Base-by-base conservation (phyloP, 1,284 basidiomycete genomes). In the Ceratobasidium sp. region DNA sequence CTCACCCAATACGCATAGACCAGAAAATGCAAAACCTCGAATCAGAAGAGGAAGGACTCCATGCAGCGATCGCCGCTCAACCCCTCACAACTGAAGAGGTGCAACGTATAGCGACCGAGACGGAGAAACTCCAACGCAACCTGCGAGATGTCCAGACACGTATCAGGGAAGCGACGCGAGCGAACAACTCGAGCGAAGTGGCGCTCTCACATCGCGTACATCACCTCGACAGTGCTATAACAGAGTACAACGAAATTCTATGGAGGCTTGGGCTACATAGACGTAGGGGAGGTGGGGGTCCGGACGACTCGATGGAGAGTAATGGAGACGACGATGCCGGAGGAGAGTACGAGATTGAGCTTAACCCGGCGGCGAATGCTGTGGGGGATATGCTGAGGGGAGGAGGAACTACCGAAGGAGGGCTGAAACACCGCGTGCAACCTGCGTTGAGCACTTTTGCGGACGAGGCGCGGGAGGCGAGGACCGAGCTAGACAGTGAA, bases 21-120 rank as follows among this genome's bases (percentile, higher is more conserved):
- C 61, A 47, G 28, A 72, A 74, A 41, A 74, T 74, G 47, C 63
- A 50, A 23, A 64, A 61, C 13, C 61, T 74, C 26, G 62, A 74
- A 35, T 46, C 23, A 32, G 74, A 73, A 49, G 74, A 73, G 44
- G 71, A 66, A 28, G 41, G 26, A 5, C 43, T 76, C 9, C 58
- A 58, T 11, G 44, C 55, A 8, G 47, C 41, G 13, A 71, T 76
- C 47, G 69, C 59, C 21, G 61, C 61, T 21, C 75, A 76, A 71
- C 70, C 70, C 32, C 46, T 76, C 38, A 75, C 73, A 26, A 58
- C 59, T 16, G 75, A 73, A 46, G 75, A 76, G 26, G 64, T 75
- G 46, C 32, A 62, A 28, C 74, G 64, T 6, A 73, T 76, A 55
- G 52, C 58, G 21, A 66, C 43, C 44, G 75, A 76, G 32, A 66